These are phyloP conservation scores for Trichosporon faecale DNA, from an alignment of 1,284 basidiomycete species.

Conservation along the genomic window DNA sequence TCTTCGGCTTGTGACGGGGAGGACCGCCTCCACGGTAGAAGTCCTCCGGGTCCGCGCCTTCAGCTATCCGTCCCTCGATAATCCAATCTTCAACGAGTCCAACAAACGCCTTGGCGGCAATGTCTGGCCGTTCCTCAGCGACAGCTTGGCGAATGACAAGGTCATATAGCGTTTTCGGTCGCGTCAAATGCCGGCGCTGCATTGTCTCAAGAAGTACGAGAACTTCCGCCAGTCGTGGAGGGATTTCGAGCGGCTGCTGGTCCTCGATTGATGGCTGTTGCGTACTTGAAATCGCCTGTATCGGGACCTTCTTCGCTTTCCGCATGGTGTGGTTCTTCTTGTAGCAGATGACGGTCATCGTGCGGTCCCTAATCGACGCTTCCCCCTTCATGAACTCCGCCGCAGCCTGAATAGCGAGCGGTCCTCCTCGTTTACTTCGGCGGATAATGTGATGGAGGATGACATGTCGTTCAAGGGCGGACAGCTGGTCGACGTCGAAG, in stretches of 20 bases:
- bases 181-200: conserved; percentile 34
- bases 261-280: conserved; percentile 26
- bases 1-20: conserved; percentile 13
- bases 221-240: conserved; percentile 12
- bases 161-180: conserved; percentile 36
- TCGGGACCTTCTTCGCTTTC: background rate
- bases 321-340: background rate
- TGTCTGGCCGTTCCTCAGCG: conserved; percentile 34
- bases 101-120: conserved; percentile 48
- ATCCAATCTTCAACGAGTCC: conserved; percentile 53
- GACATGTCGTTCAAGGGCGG: conserved; percentile 31
- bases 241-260: conserved; percentile 15
- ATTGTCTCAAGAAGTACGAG: conserved; percentile 33
- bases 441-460: conserved; percentile 37
- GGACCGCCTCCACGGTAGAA: conserved; percentile 33
- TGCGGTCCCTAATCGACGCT: background rate
- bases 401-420: background rate
- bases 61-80: conserved; percentile 48
- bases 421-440: background rate
- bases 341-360: conserved; percentile 9
- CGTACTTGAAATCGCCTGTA: background rate
- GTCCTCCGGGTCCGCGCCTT: conserved; percentile 42
- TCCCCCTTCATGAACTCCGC: conserved; percentile 13
- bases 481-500: conserved; percentile 16
- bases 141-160: conserved; percentile 34